Evolutionary conservation across 495 filamentous ascomycete genomes (phyloP), one percentile per base, ranked within the genome.

Genomic region (Bombardia bombarda): DNA sequence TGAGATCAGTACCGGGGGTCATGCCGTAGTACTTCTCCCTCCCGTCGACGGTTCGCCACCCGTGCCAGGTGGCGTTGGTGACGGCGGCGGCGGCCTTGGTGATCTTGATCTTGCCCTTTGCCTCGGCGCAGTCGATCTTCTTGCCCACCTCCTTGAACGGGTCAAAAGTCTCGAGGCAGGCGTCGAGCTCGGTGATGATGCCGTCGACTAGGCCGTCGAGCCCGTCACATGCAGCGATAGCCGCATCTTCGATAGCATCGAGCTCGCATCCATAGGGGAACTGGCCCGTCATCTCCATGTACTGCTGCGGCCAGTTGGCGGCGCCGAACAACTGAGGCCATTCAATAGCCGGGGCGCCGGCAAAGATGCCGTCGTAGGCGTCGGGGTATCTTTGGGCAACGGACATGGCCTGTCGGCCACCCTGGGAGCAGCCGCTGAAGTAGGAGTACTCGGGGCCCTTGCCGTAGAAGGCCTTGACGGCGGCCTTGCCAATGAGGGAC

Each of bases 401-500:
- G 46, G 59, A 52, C n/a, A 68, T 14, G 7, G 68, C 69, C 38
- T 69, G 65, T 0, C 68, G 57, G 9, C 69, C 68, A 14, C 66
- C 68, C 45, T 60, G 63, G 10, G 65, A 69, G 42, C 68, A 73
- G 5, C 70, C 67, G 43, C 51, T 70, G 43, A 51, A 73, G 47
- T 72, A 73, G 9, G 66, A 68, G 44, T 56, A 70, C 7, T 41
- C 34, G 0, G 65, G 58, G 0, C 32, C 23, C 19, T 42, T 35
- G 3, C 66, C 61, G 43, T 73, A 73, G 47, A 58, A 66, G 25
- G 38, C 33, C 2, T 41, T 34, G 14, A 58, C 49, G 24, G 66
- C 24, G 9, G 40, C 24, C 33, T 70, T 70, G 9, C 45, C 58
- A 19, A 67, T 58, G 26, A 61, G 23, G 19, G 62, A 60, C 50